Evolutionary conservation across 768 basidiomycete species (phyloP).

Genomic region (Collybiopsis confluens): DNA sequence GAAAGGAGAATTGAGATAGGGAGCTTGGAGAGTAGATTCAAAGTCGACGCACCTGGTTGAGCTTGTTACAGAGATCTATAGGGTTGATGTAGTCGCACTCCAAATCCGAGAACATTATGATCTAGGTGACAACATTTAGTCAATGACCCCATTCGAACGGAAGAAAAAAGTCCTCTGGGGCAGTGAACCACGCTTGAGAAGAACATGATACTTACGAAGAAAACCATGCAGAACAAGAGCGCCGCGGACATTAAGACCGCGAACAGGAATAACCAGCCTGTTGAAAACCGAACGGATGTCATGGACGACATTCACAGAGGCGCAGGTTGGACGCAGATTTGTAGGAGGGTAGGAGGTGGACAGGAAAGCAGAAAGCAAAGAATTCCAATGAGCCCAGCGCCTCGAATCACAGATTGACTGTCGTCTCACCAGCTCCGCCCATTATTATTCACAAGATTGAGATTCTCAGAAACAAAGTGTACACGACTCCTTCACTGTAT

Average conservation of each 20-base stretch:
- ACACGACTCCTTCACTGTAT: not conserved
- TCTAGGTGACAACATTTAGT: constrained; percentile 43
- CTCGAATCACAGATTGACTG: not conserved
- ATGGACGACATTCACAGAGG: not conserved
- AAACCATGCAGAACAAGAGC: constrained; percentile 97
- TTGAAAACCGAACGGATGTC: not conserved
- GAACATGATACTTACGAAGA: constrained; percentile 72
- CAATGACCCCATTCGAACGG: too few relatives aligned
- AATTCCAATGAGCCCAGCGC: not conserved
- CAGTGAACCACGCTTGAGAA: not conserved
- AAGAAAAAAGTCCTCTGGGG: not conserved
- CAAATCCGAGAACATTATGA: constrained; percentile 99
- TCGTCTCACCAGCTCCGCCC: constrained; percentile 39
- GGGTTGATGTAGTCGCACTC: constrained; percentile 99
- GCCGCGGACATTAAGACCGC: constrained; percentile 94
- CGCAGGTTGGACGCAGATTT: not conserved
- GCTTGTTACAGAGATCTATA: constrained; percentile 99
- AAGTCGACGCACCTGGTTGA: constrained; percentile 74
- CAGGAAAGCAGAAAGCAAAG: not conserved
- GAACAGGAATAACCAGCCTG: constrained; percentile 97
- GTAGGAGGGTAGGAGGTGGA: not conserved
- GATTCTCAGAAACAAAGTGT: not conserved
- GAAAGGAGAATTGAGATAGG: not conserved
- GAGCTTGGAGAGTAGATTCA: not conserved
- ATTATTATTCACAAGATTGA: constrained; percentile 19